Evolutionary conservation across 2,329 filamentous ascomycete genomes (phyloP).

Genomic region (Fusarium marasasianum): DNA sequence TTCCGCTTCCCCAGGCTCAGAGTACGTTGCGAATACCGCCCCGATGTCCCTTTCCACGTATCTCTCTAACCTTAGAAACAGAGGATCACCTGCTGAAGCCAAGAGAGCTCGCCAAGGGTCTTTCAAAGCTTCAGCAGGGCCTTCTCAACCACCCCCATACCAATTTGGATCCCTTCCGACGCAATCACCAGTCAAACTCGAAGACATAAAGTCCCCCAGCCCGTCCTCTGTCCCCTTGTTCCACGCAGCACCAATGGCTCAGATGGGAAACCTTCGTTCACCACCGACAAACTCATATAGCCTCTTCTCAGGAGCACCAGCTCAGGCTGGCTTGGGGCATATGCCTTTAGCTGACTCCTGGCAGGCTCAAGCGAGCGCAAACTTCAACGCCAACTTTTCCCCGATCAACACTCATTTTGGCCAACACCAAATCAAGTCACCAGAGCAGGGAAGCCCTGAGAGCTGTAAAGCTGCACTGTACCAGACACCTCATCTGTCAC

Average conservation of each 20-base stretch:
- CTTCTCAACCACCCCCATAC: neutral
- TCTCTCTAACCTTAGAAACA: neutral
- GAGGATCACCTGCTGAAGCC: neutral
- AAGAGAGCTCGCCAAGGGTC: slow-evolving; percentile 1
- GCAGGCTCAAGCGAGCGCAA: neutral
- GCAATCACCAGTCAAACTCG: neutral
- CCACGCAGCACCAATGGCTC: neutral
- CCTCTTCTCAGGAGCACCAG: neutral
- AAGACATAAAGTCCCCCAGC: neutral
- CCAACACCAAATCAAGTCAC: neutral
- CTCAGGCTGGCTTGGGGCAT: neutral
- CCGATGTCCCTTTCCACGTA: neutral
- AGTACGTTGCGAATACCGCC: slow-evolving; percentile 2
- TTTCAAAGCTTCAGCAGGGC: neutral
- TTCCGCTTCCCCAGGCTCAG: neutral
- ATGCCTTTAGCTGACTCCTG: neutral
- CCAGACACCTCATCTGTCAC: neutral
- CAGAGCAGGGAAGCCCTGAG: neutral
- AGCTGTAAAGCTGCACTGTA: neutral
- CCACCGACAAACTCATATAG: neutral
- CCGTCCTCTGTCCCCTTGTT: neutral
- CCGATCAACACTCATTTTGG: slow-evolving; percentile 6
- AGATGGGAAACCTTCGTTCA: neutral
- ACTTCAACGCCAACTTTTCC: neutral
- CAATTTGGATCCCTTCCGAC: neutral